phyloP scores from a whole-genome alignment of 78 protist genomes.

The Dictyostelium citrinum region DNA sequence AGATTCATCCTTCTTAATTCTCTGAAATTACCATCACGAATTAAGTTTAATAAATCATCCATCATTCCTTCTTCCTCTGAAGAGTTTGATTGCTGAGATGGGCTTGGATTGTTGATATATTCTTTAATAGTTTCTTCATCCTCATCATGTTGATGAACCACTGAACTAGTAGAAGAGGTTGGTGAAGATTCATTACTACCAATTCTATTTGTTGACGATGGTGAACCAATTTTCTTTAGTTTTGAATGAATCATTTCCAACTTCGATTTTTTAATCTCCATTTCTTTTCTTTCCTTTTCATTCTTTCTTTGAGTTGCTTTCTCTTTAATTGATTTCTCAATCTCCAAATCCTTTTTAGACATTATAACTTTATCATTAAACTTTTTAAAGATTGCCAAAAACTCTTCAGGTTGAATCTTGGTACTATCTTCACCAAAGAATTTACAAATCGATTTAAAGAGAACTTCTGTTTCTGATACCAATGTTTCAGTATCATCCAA shows the following conservation, averaged over 20 bases:
- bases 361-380: constrained; percentile 10
- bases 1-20: constrained; percentile 33
- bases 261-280: background rate
- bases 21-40: constrained; percentile 74
- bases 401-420: constrained; percentile 39
- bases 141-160: constrained; percentile 9
- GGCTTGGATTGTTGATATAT: background rate
- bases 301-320: constrained; percentile 21
- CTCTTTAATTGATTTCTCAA: constrained; percentile 29
- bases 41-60: constrained; percentile 61
- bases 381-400: constrained; percentile 47
- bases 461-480: constrained; percentile 18
- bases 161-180: background rate
- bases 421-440: constrained; percentile 59
- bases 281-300: background rate
- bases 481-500: constrained; percentile 42
- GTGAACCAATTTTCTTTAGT: background rate
- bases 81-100: background rate
- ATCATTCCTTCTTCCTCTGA: constrained; percentile 69
- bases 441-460: constrained; percentile 21
- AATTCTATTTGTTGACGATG: background rate
- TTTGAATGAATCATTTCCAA: background rate
- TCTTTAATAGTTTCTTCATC: constrained; percentile 48
- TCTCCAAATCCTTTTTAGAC: constrained; percentile 44
- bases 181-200: background rate